Evolutionary conservation across 208 protist species (phyloP).

Genomic region (Vickermania spadyakhi): DNA sequence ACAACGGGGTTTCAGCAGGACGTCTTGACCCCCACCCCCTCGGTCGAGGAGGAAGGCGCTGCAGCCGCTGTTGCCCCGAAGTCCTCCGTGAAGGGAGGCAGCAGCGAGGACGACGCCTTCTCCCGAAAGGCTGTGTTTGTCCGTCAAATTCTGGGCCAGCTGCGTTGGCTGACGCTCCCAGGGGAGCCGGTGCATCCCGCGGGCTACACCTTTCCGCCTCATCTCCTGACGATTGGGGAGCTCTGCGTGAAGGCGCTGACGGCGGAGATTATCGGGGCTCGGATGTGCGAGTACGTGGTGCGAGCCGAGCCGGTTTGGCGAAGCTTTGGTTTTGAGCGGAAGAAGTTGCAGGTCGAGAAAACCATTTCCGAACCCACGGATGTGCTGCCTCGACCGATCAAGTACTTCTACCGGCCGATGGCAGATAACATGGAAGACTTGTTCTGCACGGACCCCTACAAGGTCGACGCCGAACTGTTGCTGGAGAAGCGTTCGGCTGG

Average conservation of each 20-base stretch:
- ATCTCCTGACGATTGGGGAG: constrained; percentile 73
- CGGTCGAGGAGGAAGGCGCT: neutral
- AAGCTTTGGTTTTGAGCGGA: constrained; percentile 70
- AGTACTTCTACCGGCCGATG: constrained; percentile 62
- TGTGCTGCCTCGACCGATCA: constrained; percentile 44
- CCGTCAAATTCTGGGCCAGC: constrained; percentile 77
- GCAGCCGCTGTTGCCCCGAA: constrained; percentile 11
- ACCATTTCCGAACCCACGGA: constrained; percentile 25
- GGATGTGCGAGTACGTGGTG: constrained; percentile 87
- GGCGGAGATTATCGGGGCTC: constrained; percentile 65
- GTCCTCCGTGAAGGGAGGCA: constrained; percentile 6
- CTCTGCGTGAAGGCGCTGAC: constrained; percentile 71
- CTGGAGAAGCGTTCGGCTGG: too few species aligned
- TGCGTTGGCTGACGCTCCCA: constrained; percentile 74
- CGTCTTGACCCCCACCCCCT: neutral
- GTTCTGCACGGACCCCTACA: constrained; percentile 20
- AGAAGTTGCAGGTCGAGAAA: constrained; percentile 25
- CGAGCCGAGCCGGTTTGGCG: constrained; percentile 85
- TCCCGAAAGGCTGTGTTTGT: constrained; percentile 85
- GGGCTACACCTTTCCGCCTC: constrained; percentile 65
- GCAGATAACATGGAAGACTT: constrained; percentile 48
- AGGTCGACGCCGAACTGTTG: constrained; percentile 16
- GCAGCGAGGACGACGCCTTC: constrained; percentile 67
- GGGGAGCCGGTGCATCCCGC: constrained; percentile 49
- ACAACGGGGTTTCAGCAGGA: constrained; percentile 42